Conservation (phyloP, 352 stramenopile genomes). For the Pythium dissotocum region DNA sequence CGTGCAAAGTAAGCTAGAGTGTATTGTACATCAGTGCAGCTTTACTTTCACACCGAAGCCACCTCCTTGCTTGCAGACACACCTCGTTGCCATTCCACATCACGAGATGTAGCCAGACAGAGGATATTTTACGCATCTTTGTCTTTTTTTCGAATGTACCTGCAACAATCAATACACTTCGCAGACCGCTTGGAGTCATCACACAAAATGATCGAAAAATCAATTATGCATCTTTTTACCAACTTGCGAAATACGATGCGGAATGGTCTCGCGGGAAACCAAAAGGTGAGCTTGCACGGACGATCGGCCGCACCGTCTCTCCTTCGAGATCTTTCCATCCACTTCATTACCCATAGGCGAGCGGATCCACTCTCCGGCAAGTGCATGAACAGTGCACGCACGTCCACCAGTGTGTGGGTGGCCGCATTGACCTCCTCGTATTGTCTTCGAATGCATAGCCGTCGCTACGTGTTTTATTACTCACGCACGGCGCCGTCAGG, state of each 20-base stretch:
- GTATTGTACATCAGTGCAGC: no score
- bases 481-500: background rate
- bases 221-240: background rate
- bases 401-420: slow-evolving; percentile 7
- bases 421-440: background rate
- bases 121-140: background rate
- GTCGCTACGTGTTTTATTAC: background rate
- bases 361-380: background rate
- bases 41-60: no score
- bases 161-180: background rate
- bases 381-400: background rate
- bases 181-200: background rate
- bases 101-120: background rate
- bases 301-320: background rate
- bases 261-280: background rate
- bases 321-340: slow-evolving; percentile 1
- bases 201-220: background rate
- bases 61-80: no score
- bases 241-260: slow-evolving; percentile 2
- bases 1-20: no score
- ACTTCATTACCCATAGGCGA: background rate
- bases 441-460: background rate
- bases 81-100: no score
- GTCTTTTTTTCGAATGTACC: background rate
- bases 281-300: background rate